phyloP scores from a whole-genome alignment of 2,329 filamentous ascomycete genomes.

The Magnaporthiopsis incrustans region DNA sequence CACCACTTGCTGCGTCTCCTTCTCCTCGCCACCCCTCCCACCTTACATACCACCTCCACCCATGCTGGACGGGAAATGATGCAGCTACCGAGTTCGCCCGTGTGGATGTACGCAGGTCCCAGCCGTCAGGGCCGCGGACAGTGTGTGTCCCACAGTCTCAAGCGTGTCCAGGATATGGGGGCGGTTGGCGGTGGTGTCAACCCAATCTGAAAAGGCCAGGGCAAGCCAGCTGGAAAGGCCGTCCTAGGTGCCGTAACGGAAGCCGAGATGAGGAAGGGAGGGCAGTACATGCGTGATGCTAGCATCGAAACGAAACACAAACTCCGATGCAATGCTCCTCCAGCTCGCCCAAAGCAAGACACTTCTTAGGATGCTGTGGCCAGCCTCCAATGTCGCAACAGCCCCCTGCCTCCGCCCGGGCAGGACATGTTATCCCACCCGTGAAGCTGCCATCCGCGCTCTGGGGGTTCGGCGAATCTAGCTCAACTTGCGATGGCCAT shows the following conservation, averaged over 20 bases:
- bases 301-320: slow-evolving; percentile 10
- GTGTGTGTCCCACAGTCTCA: neutral
- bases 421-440: neutral
- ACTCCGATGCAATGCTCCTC: neutral
- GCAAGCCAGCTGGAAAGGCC: neutral
- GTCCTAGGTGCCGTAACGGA: slow-evolving; percentile 10
- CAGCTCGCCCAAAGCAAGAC: neutral
- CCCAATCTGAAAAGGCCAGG: slow-evolving; percentile 3
- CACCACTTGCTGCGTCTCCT: neutral
- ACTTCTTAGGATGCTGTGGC: neutral
- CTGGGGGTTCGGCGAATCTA: neutral
- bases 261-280: slow-evolving; percentile 14
- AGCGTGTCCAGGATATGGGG: neutral
- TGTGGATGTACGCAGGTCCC: neutral
- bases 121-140: neutral
- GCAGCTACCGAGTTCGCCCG: neutral
- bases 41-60: neutral
- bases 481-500: neutral
- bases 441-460: neutral
- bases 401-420: neutral
- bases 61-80: neutral
- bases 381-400: neutral
- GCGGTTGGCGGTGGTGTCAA: slow-evolving; percentile 1
- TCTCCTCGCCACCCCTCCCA: neutral
- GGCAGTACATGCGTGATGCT: neutral